Evolutionary conservation across 306 rosid genomes (phyloP).

Genomic region (Echinosophora koreensis): DNA sequence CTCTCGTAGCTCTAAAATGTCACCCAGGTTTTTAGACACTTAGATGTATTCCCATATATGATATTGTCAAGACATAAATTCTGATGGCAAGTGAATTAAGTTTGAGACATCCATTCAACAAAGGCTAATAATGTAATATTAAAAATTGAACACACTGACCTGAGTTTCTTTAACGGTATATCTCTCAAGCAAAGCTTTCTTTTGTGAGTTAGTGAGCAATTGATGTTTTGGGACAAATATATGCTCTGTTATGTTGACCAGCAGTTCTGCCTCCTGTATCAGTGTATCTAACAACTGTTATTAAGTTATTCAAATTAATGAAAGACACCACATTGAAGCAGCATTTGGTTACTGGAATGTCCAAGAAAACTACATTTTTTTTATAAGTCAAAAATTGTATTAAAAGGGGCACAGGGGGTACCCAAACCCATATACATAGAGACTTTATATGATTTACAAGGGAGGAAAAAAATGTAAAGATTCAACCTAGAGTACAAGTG

Average conservation of each 20-base stretch:
- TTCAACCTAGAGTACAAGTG: too few relatives aligned
- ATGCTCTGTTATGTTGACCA: constrained; percentile 73
- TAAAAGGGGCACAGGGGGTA: too few relatives aligned
- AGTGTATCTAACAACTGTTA: too few relatives aligned
- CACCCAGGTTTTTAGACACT: background rate
- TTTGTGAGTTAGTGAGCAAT: constrained; percentile 67
- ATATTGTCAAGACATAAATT: background rate
- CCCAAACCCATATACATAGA: too few relatives aligned
- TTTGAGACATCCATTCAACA: background rate
- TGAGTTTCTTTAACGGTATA: constrained; percentile 88
- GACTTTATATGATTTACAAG: too few relatives aligned
- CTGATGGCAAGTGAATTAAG: background rate
- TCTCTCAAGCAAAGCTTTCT: constrained; percentile 83
- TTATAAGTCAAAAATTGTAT: too few relatives aligned
- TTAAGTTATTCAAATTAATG: too few relatives aligned
- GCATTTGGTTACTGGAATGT: too few relatives aligned
- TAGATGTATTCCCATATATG: background rate
- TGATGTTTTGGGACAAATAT: constrained; percentile 83
- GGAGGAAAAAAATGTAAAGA: too few relatives aligned
- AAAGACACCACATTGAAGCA: too few relatives aligned
- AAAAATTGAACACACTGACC: constrained; percentile 51
- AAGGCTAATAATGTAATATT: background rate
- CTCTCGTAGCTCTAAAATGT: background rate
- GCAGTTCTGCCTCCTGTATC: constrained; percentile 79
- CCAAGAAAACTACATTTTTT: too few relatives aligned